These are phyloP conservation scores for Stevia rebaudiana DNA, from an alignment of 140 eudicot genomes.

Conservation along the genomic window DNA sequence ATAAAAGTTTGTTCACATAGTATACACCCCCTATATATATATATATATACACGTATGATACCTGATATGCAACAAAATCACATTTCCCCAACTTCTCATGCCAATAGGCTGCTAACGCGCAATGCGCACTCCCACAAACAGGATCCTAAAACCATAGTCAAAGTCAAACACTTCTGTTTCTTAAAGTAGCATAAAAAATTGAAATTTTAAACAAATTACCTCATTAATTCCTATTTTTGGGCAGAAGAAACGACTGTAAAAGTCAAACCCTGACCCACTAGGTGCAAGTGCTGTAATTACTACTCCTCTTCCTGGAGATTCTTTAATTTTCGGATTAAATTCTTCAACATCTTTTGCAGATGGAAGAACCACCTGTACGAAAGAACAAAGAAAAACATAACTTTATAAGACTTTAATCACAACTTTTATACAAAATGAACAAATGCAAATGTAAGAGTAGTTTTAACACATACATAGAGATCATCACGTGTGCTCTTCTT, in stretches of 20 bases:
- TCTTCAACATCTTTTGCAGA: slow-evolving; percentile 63
- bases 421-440: background rate
- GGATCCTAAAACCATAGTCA: slow-evolving; percentile 54
- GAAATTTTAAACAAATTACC: slow-evolving; percentile 24
- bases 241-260: slow-evolving; percentile 70
- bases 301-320: slow-evolving; percentile 58
- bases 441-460: slow-evolving; percentile 5
- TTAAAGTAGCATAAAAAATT: background rate
- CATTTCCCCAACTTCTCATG: slow-evolving; percentile 63
- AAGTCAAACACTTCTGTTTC: slow-evolving; percentile 6
- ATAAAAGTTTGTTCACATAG: no score
- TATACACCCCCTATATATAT: no score
- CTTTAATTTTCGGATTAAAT: slow-evolving; percentile 50
- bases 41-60: no score
- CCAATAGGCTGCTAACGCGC: slow-evolving; percentile 85
- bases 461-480: slow-evolving; percentile 45
- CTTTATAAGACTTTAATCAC: background rate
- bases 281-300: slow-evolving; percentile 58
- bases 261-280: slow-evolving; percentile 64
- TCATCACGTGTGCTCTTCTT: slow-evolving; percentile 48
- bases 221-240: slow-evolving; percentile 68
- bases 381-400: slow-evolving; percentile 4
- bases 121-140: slow-evolving; percentile 86
- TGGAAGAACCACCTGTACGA: slow-evolving; percentile 59
- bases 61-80: slow-evolving; percentile 69